These are phyloP conservation scores for Oehlia diaphana DNA, from an alignment of 192 early-diverging fungal species.

Conservation along the genomic window DNA sequence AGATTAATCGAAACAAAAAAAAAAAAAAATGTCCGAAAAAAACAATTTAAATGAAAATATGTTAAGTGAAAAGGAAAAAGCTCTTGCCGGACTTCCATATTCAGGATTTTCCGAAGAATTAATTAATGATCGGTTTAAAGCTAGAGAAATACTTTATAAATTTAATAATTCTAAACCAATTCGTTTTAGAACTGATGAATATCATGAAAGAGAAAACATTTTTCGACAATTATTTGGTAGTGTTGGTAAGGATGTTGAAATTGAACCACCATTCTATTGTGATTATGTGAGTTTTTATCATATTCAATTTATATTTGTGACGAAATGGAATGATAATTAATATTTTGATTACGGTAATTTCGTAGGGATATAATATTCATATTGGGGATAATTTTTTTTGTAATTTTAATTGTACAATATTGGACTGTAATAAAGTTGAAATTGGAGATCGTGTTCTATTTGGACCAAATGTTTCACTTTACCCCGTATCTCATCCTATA, in stretches of 20 bases:
- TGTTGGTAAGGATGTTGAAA: conserved; percentile 54
- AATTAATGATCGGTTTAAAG: neutral
- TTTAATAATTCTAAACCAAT: conserved; percentile 17
- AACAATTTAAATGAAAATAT: neutral
- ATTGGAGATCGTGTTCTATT: conserved; percentile 76
- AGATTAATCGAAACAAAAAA: no score
- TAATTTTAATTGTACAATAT: conserved; percentile 72
- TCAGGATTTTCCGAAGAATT: neutral
- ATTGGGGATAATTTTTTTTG: conserved; percentile 61
- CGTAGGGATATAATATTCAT: no score
- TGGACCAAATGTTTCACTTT: conserved; percentile 77
- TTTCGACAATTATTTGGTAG: conserved; percentile 42
- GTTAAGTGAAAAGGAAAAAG: conserved; percentile 19
- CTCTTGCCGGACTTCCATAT: conserved; percentile 22
- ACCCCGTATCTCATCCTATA: conserved; percentile 70
- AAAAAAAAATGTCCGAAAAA: neutral
- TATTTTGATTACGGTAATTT: neutral
- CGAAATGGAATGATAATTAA: neutral
- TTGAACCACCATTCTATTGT: conserved; percentile 68
- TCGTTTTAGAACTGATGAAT: neutral
- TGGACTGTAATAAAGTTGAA: conserved; percentile 71
- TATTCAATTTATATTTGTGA: conserved; percentile 8
- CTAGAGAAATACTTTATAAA: conserved; percentile 13
- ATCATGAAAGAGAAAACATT: neutral
- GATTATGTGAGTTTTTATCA: conserved; percentile 62